phyloP scores from a whole-genome alignment of 2,329 filamentous ascomycete species.

The Fusarium vanettenii region DNA sequence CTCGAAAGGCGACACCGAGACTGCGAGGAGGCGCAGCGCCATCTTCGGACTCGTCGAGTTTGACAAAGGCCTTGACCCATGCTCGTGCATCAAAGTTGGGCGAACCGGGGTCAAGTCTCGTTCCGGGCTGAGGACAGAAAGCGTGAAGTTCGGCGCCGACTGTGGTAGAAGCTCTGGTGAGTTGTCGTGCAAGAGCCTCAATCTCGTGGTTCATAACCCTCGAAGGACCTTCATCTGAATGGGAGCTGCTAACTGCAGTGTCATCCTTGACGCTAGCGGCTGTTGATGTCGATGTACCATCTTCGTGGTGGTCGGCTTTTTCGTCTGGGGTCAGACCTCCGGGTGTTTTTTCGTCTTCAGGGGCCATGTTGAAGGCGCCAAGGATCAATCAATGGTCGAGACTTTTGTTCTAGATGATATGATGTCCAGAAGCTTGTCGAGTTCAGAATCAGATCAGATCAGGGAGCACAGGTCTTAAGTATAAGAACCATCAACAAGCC shows the following conservation, averaged over 20 bases:
- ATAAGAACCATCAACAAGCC: neutral
- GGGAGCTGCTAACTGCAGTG: neutral
- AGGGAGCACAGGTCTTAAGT: neutral
- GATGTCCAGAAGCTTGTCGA: neutral
- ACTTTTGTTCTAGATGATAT: neutral
- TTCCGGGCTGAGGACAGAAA: constrained; percentile 34
- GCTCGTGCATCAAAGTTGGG: constrained; percentile 40
- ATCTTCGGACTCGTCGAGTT: constrained; percentile 41
- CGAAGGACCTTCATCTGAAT: neutral
- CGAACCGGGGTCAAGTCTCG: constrained; percentile 40
- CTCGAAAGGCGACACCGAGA: constrained; percentile 44
- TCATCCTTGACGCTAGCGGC: constrained; percentile 1
- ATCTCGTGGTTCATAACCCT: constrained; percentile 12
- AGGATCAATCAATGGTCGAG: neutral
- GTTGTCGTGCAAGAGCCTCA: constrained; percentile 22
- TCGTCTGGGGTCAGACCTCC: neutral
- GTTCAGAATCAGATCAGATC: neutral
- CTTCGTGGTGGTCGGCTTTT: neutral
- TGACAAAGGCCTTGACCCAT: constrained; percentile 44
- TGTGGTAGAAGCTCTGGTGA: constrained; percentile 23
- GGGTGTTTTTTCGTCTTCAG: neutral
- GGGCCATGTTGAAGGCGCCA: neutral
- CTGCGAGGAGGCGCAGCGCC: constrained; percentile 36
- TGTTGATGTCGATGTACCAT: constrained; percentile 13
- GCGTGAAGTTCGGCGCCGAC: constrained; percentile 27